Percentiles rank a stretch among this genome's conserved stretches.
phyloP scores from a whole-genome alignment of 345 rosid species.

The Hirschfeldia incana region DNA sequence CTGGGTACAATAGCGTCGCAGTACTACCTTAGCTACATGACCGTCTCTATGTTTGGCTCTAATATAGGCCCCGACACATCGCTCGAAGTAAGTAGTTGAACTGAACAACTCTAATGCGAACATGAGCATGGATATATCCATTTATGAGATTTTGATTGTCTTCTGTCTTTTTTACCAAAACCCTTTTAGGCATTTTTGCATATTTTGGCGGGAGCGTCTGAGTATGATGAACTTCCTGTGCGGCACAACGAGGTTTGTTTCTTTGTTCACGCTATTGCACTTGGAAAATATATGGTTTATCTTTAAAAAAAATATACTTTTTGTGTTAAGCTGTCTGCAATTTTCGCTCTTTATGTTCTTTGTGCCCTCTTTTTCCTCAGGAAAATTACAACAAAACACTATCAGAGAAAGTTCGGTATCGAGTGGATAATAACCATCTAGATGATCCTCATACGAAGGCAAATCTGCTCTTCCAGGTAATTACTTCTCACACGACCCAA shows the following conservation, averaged over 20 bases:
- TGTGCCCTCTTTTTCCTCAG: constrained; percentile 41
- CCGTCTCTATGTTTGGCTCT: constrained; percentile 97
- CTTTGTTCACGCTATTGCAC: constrained; percentile 11
- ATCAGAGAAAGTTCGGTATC: constrained; percentile 66
- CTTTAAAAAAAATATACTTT: background rate
- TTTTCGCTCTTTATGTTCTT: constrained; percentile 2
- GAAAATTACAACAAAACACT: constrained; percentile 79
- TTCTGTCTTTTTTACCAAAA: constrained; percentile 1
- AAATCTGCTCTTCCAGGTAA: constrained; percentile 85
- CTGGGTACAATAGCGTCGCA: constrained; percentile 95
- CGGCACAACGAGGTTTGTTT: constrained; percentile 90
- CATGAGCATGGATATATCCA: background rate
- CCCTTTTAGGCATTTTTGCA: constrained; percentile 69
- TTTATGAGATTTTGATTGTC: constrained; percentile 18
- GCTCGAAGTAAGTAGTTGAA: constrained; percentile 66
- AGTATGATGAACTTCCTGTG: constrained; percentile 94
- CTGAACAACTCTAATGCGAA: constrained; percentile 5
- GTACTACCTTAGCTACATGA: constrained; percentile 89
- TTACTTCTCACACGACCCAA: constrained; percentile 5
- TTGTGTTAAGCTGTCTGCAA: background rate
- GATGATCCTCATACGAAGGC: constrained; percentile 98
- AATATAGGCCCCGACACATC: constrained; percentile 91
- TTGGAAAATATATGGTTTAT: constrained; percentile 46
- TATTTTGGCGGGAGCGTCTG: constrained; percentile 87
- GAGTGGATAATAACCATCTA: constrained; percentile 70